Base-by-base conservation (phyloP, 2,329 filamentous ascomycete genomes). In the Didymosphaeria variabile region DNA sequence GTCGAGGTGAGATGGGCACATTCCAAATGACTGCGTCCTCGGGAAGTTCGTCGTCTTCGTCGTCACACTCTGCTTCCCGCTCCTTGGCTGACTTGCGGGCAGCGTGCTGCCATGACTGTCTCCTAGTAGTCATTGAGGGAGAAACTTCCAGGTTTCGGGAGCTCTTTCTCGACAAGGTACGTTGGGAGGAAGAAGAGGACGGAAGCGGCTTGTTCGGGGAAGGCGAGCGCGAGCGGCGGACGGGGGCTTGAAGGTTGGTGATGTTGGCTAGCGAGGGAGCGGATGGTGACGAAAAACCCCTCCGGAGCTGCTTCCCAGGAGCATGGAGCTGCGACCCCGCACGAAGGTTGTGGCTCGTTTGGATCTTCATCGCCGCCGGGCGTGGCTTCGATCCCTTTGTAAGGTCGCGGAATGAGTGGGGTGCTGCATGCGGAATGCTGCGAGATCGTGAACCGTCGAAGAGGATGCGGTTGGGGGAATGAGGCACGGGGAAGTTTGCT, bases 11-110 rank as follows among this genome's bases (percentile, higher is more conserved):
- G 49, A 95, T 87, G 5, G 92, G 92, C 2, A 95, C 89, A 66
- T 95, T 95, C 79, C 92, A 91, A 50, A 95, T 85, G 55, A 93
- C 85, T 26, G 91, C 86, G 57, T 92, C 91, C 29, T 94, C 91
- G 0, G 92, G 92, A 32, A 95, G 89, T 59, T 86, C 84, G 63
- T 92, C 88, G 71, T 93, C 91, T 49, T 87, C 89, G 57, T 93
- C 90, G n/a, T 40, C 38, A 40, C 92, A 94, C 72, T 94, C 91
- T 57, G 87, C 86, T 74, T 95, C 92, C 55, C 93, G 82, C 70
- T 94, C 88, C 61, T 88, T 80, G 0, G 87, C 83, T 0, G 89
- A 88, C 76, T 93, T 94, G 59, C 89, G 84, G 34, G 70, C 67
- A 47, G 82, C 86, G 0, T 89, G 85, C 75, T 93, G 90, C 91